Percentiles rank a stretch among this genome's conserved stretches.
Evolutionary conservation across 2,329 filamentous ascomycete genomes (phyloP).

Genomic region (Xylaria sp.): DNA sequence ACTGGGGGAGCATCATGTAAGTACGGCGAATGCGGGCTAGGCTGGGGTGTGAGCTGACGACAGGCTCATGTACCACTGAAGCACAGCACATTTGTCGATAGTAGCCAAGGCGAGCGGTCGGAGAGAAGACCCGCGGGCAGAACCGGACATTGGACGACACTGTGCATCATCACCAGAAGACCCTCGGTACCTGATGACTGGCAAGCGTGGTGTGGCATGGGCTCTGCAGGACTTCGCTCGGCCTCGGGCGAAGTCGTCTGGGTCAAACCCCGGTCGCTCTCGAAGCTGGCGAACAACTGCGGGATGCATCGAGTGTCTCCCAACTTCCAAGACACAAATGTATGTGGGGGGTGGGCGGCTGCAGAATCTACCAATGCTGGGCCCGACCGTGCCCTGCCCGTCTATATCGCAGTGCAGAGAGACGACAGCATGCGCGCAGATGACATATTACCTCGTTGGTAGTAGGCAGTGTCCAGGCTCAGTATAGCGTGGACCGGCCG

Average conservation of each 20-base stretch:
- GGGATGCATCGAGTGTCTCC: conserved; percentile 20
- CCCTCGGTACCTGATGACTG: conserved; percentile 35
- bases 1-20: conserved; percentile 30
- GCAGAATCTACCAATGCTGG: conserved; percentile 26
- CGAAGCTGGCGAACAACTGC: conserved; percentile 29
- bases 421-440: conserved; percentile 22
- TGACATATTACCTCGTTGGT: conserved; percentile 21
- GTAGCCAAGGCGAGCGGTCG: conserved; percentile 31
- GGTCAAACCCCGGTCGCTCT: conserved; percentile 31
- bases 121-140: conserved; percentile 33
- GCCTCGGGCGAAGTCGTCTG: conserved; percentile 36
- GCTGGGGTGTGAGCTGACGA: conserved; percentile 38
- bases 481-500: conserved; percentile 3
- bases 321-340: background rate
- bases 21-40: conserved; percentile 17
- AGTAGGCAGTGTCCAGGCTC: conserved; percentile 11
- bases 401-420: conserved; percentile 10
- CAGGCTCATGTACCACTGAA: conserved; percentile 30
- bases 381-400: background rate
- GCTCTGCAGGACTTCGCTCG: conserved; percentile 28
- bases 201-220: conserved; percentile 36
- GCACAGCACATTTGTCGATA: conserved; percentile 25
- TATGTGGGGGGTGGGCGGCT: conserved; percentile 27
- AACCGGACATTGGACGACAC: conserved; percentile 29
- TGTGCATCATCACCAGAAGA: conserved; percentile 26